Percentiles rank a stretch among this genome's conserved stretches.
Evolutionary conservation across 2,329 filamentous ascomycete species (phyloP).

Genomic region (Diatrype stigma): DNA sequence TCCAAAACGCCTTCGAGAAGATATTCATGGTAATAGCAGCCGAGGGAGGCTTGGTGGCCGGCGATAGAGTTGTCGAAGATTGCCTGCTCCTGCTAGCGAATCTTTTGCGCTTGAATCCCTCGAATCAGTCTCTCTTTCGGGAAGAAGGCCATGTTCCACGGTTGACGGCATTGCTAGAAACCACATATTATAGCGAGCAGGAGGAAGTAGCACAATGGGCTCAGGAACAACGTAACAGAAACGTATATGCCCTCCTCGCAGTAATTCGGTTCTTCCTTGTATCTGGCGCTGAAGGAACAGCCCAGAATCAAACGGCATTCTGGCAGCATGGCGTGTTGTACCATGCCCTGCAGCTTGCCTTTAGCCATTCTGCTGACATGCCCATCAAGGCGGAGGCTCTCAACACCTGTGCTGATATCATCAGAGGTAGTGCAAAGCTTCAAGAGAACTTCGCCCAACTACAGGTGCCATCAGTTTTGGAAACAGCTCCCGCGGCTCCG

Average conservation of each 20-base stretch:
- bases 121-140: conserved; percentile 90
- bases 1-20: conserved; percentile 88
- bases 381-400: conserved; percentile 85
- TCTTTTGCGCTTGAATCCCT: conserved; percentile 77
- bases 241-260: conserved; percentile 83
- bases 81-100: conserved; percentile 89
- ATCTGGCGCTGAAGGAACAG: conserved; percentile 72
- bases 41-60: conserved; percentile 78
- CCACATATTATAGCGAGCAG: conserved; percentile 49
- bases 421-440: conserved; percentile 71
- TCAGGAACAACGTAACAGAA: conserved; percentile 76
- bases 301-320: conserved; percentile 80
- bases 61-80: conserved; percentile 85
- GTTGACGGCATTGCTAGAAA: conserved; percentile 64
- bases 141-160: conserved; percentile 80
- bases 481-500: conserved; percentile 20
- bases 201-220: conserved; percentile 69
- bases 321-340: conserved; percentile 78
- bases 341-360: conserved; percentile 77
- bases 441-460: conserved; percentile 90
- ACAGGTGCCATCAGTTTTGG: conserved; percentile 63
- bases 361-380: conserved; percentile 66
- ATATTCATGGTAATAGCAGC: conserved; percentile 76
- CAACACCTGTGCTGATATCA: conserved; percentile 80
- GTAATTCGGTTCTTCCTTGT: conserved; percentile 83